Evolutionary conservation across 371 early-diverging fungal species (phyloP).

Genomic region (Mycotypha africana): DNA sequence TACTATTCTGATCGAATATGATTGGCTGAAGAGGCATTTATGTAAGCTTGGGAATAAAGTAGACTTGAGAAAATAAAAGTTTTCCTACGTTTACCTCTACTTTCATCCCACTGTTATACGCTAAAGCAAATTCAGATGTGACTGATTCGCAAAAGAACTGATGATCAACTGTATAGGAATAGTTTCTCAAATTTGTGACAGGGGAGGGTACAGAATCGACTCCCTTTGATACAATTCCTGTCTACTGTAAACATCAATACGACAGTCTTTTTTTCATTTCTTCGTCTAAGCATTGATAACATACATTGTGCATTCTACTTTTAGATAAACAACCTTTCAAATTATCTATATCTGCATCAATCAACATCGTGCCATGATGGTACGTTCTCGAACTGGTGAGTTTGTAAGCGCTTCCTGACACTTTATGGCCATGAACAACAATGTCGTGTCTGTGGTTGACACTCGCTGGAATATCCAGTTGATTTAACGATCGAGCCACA

Average conservation of each 20-base stretch:
- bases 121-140: slow-evolving; percentile 58
- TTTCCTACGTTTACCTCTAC: slow-evolving; percentile 25
- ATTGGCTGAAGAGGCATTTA: slow-evolving; percentile 26
- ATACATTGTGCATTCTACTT: slow-evolving; percentile 29
- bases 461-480: slow-evolving; percentile 80
- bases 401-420: slow-evolving; percentile 95
- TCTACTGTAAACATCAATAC: too few species aligned
- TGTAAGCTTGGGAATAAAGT: too few species aligned
- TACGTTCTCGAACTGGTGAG: slow-evolving; percentile 79
- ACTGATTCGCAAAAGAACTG: slow-evolving; percentile 77
- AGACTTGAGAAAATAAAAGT: too few species aligned
- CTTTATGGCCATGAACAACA: slow-evolving; percentile 71
- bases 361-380: slow-evolving; percentile 98
- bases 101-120: slow-evolving; percentile 34
- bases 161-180: slow-evolving; percentile 81
- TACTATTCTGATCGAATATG: slow-evolving; percentile 22
- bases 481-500: slow-evolving; percentile 70
- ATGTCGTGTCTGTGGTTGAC: slow-evolving; percentile 91
- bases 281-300: background rate
- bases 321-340: slow-evolving; percentile 50
- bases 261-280: background rate
- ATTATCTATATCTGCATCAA: slow-evolving; percentile 74
- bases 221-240: slow-evolving; percentile 73
- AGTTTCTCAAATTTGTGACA: slow-evolving; percentile 77
- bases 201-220: slow-evolving; percentile 86